Evolutionary conservation across 345 rosid genomes (phyloP), one percentile per base, ranked within the genome.

Genomic region (Citrus maxima): DNA sequence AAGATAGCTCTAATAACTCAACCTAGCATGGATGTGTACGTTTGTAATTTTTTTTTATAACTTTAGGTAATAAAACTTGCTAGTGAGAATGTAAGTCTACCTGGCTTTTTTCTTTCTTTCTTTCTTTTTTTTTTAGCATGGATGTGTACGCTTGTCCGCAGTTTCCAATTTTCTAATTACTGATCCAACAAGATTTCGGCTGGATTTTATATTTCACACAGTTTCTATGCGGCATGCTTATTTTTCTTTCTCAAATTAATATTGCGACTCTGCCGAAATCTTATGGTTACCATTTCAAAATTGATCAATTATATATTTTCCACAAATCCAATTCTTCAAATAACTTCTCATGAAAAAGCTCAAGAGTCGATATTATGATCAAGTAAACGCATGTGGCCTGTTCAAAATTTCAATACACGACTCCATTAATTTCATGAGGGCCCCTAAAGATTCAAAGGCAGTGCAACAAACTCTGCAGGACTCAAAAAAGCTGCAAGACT

Each of bases 191-290:
- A 16, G 54, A 21, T 37, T 67, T 22, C 16, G 28, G 19, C 30
- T 67, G 7, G n/a, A 32, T 34, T 65, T 60, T 30, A 18, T 32
- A 4, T 6, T 65, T 65, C 9, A 65, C 34, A 18, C 35, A 14
- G n/a, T 65, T 65, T 30, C 8, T 65, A 7, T 32, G 51, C 51
- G 19, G 6, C 21, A 6, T 16, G 19, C 28, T n/a, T 62, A 37
- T 40, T 16, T 1, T 24, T 3, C 16, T 16, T 38, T 5, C 24
- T 38, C 59, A 25, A 25, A 18, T 72, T 68, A 30, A 56, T 30
- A 2, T 72, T 32, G 85, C 82, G 67, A 67, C 22, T 64, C 27
- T 67, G 24, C 85, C 85, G 70, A 82, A 74, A 30, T 8, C 13
- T 40, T 62, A 16, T 12, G 67, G 42, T 46, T 35, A 21, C 22